phyloP scores from a whole-genome alignment of 805 yeast species.

The Saccharomycopsis fermentans region DNA sequence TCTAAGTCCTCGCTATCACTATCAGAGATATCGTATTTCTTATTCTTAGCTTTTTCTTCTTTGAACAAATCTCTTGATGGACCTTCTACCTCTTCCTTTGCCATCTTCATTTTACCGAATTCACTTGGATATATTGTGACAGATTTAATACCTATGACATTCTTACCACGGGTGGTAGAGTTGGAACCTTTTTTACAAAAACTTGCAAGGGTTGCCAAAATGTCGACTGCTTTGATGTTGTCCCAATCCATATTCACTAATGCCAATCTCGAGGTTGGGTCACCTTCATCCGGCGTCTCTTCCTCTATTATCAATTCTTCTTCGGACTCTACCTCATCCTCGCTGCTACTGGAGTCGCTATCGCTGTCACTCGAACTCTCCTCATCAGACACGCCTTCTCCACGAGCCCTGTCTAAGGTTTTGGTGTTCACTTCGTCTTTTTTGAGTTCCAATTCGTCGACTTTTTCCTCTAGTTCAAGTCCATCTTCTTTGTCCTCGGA shows the following conservation, averaged over 20 bases:
- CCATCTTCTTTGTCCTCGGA: conserved; percentile 23
- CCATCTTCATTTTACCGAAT: conserved; percentile 87
- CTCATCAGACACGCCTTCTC: conserved; percentile 22
- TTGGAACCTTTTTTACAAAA: conserved; percentile 35
- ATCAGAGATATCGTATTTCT: conserved; percentile 31
- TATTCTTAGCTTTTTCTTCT: conserved; percentile 31
- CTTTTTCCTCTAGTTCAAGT: conserved; percentile 26
- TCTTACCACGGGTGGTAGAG: conserved; percentile 10
- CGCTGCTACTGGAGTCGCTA: conserved; percentile 37
- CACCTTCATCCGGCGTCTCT: conserved; percentile 71
- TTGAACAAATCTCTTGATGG: conserved; percentile 81
- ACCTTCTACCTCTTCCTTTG: conserved; percentile 80
- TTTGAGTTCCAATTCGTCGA: conserved; percentile 22
- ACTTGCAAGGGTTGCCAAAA: conserved; percentile 79
- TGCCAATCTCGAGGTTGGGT: conserved; percentile 73
- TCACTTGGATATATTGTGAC: conserved; percentile 79
- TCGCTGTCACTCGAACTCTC: conserved; percentile 24
- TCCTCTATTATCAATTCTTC: conserved; percentile 48
- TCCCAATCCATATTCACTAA: conserved; percentile 98
- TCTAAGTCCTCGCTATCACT: conserved; percentile 36
- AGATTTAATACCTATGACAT: conserved; percentile 56
- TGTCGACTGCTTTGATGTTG: conserved; percentile 74
- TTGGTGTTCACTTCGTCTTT: conserved; percentile 20
- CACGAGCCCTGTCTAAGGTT: conserved; percentile 21
- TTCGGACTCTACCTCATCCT: conserved; percentile 29